These are phyloP conservation scores for Ceratocystis diversiconidia DNA, from an alignment of 2,329 filamentous ascomycete genomes.

Conservation along the genomic window DNA sequence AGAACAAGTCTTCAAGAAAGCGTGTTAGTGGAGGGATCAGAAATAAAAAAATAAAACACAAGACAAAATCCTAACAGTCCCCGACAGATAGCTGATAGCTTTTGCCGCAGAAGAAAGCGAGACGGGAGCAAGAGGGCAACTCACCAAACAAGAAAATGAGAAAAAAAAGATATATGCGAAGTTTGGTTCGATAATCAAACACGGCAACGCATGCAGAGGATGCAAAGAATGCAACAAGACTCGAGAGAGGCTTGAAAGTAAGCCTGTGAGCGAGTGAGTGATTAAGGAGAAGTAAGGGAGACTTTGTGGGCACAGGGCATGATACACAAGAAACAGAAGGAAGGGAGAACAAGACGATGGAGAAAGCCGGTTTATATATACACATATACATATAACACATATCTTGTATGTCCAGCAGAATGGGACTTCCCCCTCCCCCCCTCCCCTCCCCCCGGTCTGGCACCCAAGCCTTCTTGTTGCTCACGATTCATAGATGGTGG, in stretches of 20 bases:
- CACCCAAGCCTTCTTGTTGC: not conserved
- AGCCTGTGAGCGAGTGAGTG: not conserved
- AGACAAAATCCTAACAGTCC: no score
- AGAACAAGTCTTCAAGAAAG: no score
- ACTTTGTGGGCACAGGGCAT: not conserved
- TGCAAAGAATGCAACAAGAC: not conserved
- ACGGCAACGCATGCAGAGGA: not conserved
- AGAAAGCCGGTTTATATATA: not conserved
- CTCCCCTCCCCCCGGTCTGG: not conserved
- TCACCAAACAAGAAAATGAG: no score
- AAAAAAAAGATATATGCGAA: no score
- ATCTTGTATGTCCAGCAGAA: not conserved
- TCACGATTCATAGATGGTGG: not conserved
- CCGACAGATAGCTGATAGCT: no score
- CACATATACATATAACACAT: not conserved
- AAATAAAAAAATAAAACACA: no score
- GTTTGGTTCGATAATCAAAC: no score
- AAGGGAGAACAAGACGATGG: not conserved
- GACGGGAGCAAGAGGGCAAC: no score
- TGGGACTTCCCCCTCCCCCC: no score
- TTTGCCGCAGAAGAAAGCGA: no score
- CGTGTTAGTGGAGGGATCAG: no score
- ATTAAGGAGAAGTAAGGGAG: not conserved
- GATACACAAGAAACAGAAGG: not conserved
- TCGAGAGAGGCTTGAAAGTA: not conserved